A percentile compares a stretch with the other conserved stretches of the same genome.
phyloP scores from a whole-genome alignment of 1,284 basidiomycete genomes.

The Cutaneotrichosporon daszewskae region DNA sequence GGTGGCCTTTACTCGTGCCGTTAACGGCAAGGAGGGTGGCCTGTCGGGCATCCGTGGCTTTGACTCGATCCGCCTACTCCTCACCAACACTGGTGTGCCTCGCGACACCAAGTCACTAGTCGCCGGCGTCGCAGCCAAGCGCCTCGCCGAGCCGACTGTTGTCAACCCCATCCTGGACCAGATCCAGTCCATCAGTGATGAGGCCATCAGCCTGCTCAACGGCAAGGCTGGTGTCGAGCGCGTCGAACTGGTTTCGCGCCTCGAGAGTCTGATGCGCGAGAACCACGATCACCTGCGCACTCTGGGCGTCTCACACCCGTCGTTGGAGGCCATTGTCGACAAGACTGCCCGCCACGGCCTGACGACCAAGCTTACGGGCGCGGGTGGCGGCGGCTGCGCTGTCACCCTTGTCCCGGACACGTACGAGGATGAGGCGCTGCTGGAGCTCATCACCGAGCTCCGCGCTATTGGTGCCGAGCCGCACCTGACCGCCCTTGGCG shows the following conservation, averaged over 20 bases:
- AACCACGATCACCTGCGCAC: constrained; percentile 82
- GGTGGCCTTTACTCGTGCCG: constrained; percentile 77
- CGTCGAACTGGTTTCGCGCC: constrained; percentile 52
- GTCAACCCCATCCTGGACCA: constrained; percentile 67
- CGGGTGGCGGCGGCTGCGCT: constrained; percentile 97
- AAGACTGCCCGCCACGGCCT: constrained; percentile 65
- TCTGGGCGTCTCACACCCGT: constrained; percentile 89
- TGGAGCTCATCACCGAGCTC: constrained; percentile 59
- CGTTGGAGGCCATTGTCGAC: constrained; percentile 73
- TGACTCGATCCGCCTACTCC: constrained; percentile 67
- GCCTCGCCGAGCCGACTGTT: constrained; percentile 64
- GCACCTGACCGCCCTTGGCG: constrained; percentile 88
- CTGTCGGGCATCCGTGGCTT: constrained; percentile 85
- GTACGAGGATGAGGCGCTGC: constrained; percentile 58
- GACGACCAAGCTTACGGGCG: constrained; percentile 95
- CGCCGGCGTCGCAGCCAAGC: constrained; percentile 60
- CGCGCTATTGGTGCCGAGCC: constrained; percentile 67
- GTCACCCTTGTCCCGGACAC: constrained; percentile 91
- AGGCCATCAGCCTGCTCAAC: constrained; percentile 67
- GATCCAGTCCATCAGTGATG: constrained; percentile 76
- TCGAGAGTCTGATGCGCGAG: constrained; percentile 64
- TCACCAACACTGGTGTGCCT: constrained; percentile 88
- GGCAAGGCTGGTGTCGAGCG: constrained; percentile 55
- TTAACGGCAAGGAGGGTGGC: constrained; percentile 66
- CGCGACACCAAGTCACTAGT: constrained; percentile 93